A percentile compares a stretch with the other conserved stretches of the same genome.
phyloP scores from a whole-genome alignment of 108 stramenopile species.

The Fragilaria crotonensis region DNA sequence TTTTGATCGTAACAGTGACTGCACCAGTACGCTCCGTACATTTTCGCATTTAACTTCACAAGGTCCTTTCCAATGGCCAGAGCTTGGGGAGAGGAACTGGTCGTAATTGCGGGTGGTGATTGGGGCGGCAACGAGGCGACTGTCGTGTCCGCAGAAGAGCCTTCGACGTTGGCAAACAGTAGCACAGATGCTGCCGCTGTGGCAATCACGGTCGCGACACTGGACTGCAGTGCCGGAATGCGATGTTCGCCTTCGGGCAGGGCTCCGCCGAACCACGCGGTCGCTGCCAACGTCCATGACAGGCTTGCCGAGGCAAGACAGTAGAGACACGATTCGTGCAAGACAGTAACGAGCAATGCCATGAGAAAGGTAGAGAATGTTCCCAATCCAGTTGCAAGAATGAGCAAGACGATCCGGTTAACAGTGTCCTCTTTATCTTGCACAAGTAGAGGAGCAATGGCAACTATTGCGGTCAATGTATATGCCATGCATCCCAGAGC shows the following conservation, averaged over 20 bases:
- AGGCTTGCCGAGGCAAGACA: conserved; percentile 73
- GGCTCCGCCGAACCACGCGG: conserved; percentile 56
- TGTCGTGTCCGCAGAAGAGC: conserved; percentile 5
- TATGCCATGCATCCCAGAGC: conserved; percentile 61
- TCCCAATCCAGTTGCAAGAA: conserved; percentile 79
- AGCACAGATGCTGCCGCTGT: conserved; percentile 16
- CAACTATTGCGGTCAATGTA: conserved; percentile 32
- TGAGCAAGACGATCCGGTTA: conserved; percentile 58
- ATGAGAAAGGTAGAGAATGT: conserved; percentile 86
- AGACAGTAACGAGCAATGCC: conserved; percentile 55
- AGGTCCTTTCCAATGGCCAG: conserved; percentile 54
- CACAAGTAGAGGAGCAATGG: conserved; percentile 33
- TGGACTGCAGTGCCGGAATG: conserved; percentile 6
- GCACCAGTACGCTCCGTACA: conserved; percentile 97
- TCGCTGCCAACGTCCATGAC: conserved; percentile 39
- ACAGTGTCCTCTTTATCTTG: conserved; percentile 17
- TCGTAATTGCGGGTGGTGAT: conserved; percentile 74
- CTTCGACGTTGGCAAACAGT: conserved; percentile 11
- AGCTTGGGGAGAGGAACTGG: conserved; percentile 51
- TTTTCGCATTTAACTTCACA: conserved; percentile 54
- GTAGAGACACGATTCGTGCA: conserved; percentile 73
- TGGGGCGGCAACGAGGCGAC: conserved; percentile 18
- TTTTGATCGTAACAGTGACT: conserved; percentile 94
- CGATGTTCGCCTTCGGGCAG: conserved; percentile 24
- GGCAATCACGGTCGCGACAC: conserved; percentile 7